Evolutionary conservation across 1,139 yeast species (phyloP).

Genomic region (Pichia sp.): DNA sequence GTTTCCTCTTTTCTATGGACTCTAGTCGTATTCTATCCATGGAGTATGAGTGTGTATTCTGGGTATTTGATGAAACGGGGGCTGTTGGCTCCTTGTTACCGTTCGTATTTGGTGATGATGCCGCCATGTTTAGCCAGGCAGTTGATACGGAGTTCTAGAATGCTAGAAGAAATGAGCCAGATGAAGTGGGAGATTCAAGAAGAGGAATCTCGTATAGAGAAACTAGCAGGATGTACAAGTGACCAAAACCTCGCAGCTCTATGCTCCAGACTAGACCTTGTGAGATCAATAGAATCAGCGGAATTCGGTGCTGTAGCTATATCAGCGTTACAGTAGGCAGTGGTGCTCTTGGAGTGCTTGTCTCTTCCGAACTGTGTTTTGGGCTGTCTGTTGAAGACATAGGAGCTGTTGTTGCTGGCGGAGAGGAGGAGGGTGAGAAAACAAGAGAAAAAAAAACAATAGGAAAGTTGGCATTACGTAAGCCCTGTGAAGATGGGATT

Average conservation of each 20-base stretch:
- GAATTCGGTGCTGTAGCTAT: not conserved
- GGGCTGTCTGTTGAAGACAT: not conserved
- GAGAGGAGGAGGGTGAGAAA: not conserved
- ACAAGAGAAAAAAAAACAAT: no score
- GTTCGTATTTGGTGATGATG: not conserved
- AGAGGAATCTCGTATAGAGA: not conserved
- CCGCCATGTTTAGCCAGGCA: not conserved
- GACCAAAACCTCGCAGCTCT: not conserved
- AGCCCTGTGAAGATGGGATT: not conserved
- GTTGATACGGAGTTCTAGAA: not conserved
- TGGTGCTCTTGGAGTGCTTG: not conserved
- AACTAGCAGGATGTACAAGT: not conserved
- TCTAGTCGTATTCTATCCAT: slow-evolving; percentile 43
- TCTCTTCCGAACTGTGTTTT: not conserved
- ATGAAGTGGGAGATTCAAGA: not conserved
- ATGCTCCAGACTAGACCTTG: not conserved
- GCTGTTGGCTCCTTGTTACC: slow-evolving; percentile 1
- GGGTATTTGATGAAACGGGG: not conserved
- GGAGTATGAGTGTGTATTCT: slow-evolving; percentile 21
- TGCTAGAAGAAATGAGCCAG: not conserved
- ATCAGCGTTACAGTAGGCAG: not conserved
- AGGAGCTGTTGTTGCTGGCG: no score
- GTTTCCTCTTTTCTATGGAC: slow-evolving; percentile 41
- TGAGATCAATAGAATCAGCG: not conserved
- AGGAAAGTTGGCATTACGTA: not conserved